These are phyloP conservation scores for Escallonia rubra DNA, from an alignment of 129 eudicot species.

Conservation along the genomic window DNA sequence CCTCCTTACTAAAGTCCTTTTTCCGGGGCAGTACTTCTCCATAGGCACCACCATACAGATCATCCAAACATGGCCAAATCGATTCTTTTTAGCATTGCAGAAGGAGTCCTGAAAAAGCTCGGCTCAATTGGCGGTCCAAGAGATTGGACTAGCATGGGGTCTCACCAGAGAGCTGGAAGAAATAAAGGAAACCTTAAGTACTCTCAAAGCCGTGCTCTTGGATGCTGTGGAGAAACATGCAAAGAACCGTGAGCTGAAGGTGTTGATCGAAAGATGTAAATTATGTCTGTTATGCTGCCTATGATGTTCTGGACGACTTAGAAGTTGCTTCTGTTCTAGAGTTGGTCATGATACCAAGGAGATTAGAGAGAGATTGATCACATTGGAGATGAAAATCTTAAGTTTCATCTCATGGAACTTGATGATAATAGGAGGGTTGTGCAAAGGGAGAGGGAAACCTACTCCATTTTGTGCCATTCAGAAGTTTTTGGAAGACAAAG, in stretches of 20 bases:
- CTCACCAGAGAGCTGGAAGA: constrained; percentile 7
- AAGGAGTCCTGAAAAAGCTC: not conserved
- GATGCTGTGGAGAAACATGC: constrained; percentile 14
- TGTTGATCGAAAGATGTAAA: constrained; percentile 12
- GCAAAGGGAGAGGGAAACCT: constrained; percentile 7
- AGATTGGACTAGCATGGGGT: constrained; percentile 5
- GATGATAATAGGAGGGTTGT: not conserved
- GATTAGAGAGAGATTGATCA: not conserved
- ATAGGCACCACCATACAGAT: not conserved
- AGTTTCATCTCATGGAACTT: not conserved
- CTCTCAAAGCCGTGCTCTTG: constrained; percentile 13
- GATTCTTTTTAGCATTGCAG: not conserved
- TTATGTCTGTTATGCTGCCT: constrained; percentile 2
- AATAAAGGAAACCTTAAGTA: constrained; percentile 2
- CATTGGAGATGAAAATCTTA: not conserved
- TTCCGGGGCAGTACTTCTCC: not conserved
- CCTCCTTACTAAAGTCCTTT: no score
- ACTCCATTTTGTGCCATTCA: not conserved
- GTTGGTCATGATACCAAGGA: not conserved
- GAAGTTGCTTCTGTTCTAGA: not conserved
- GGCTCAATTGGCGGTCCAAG: constrained; percentile 4
- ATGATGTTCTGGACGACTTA: constrained; percentile 15
- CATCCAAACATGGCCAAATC: not conserved
- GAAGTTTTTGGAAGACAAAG: constrained; percentile 16
- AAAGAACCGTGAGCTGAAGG: constrained; percentile 1